A percentile compares a stretch with the other conserved stretches of the same genome.
Conservation (phyloP, 768 basidiomycete genomes). For the Pleurotus citrinopileatus region DNA sequence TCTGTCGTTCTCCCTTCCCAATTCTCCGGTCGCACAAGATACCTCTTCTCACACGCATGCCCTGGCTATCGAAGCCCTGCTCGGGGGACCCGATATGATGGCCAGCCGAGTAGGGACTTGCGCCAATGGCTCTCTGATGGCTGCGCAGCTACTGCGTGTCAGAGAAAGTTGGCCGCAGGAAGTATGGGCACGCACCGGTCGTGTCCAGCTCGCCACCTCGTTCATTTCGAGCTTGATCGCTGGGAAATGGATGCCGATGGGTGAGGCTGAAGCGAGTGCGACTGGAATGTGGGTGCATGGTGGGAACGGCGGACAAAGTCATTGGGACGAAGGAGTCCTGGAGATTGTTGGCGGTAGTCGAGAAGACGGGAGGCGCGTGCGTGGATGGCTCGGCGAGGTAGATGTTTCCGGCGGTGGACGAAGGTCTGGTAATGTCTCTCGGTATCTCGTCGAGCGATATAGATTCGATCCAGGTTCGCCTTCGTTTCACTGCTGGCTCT, state of each 20-base stretch:
- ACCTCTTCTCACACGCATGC: conserved; percentile 81
- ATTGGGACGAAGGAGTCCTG: conserved; percentile 79
- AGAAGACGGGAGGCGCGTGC: conserved; percentile 70
- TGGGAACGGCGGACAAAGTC: conserved; percentile 25
- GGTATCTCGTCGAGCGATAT: conserved; percentile 77
- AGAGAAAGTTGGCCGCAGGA: conserved; percentile 78
- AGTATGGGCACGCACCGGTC: conserved; percentile 75
- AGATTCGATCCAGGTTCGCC: conserved; percentile 71
- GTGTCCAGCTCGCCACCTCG: conserved; percentile 73
- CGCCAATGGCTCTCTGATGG: conserved; percentile 65
- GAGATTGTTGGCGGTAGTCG: conserved; percentile 76
- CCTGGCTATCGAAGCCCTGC: conserved; percentile 66
- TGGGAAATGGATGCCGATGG: conserved; percentile 70
- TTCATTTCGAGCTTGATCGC: conserved; percentile 70
- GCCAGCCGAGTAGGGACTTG: conserved; percentile 72
- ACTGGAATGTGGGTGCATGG: conserved; percentile 81
- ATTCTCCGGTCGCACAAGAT: conserved; percentile 74
- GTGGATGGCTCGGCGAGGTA: conserved; percentile 83
- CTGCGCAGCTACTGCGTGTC: conserved; percentile 74
- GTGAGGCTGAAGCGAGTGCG: conserved; percentile 73
- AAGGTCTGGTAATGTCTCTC: conserved; percentile 62
- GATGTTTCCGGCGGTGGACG: conserved; percentile 64
- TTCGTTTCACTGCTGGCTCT: not conserved
- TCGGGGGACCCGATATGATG: conserved; percentile 79
- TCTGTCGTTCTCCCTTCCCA: conserved; percentile 67